A percentile compares a stretch with the other conserved stretches of the same genome.
These are phyloP conservation scores for Cyclocybe cylindracea DNA, from an alignment of 768 basidiomycete genomes.

Conservation along the genomic window DNA sequence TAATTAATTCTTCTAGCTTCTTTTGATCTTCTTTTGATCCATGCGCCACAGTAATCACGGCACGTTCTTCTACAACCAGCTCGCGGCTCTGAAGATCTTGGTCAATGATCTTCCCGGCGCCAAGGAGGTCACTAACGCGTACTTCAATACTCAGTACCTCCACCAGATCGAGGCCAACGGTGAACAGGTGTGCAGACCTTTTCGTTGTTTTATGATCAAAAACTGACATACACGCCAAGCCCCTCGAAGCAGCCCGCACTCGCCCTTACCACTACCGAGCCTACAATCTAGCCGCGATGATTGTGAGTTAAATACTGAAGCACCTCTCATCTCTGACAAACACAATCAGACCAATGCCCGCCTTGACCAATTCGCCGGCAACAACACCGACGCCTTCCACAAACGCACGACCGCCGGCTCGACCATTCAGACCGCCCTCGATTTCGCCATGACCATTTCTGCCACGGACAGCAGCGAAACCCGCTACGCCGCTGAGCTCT, in stretches of 20 bases:
- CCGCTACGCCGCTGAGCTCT: slow-evolving; percentile 48
- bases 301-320: slow-evolving; percentile 38
- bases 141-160: slow-evolving; percentile 51
- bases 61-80: slow-evolving; percentile 62
- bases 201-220: neutral
- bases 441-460: slow-evolving; percentile 54
- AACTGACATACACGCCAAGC: slow-evolving; percentile 32
- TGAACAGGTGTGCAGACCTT: slow-evolving; percentile 44
- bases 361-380: slow-evolving; percentile 46
- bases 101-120: slow-evolving; percentile 53
- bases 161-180: slow-evolving; percentile 57
- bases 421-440: slow-evolving; percentile 59
- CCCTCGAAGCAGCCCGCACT: slow-evolving; percentile 60
- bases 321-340: neutral
- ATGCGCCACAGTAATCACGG: slow-evolving; percentile 57
- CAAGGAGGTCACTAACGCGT: slow-evolving; percentile 42
- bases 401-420: slow-evolving; percentile 47
- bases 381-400: slow-evolving; percentile 48
- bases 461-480: slow-evolving; percentile 32
- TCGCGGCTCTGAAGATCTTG: slow-evolving; percentile 56
- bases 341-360: slow-evolving; percentile 55
- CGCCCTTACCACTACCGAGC: slow-evolving; percentile 67
- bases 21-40: neutral
- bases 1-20: slow-evolving; percentile 25
- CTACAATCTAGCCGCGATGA: slow-evolving; percentile 71